Percentiles rank a stretch among this genome's conserved stretches.
phyloP scores from a whole-genome alignment of 1,139 yeast genomes.

The Pichia sp. region DNA sequence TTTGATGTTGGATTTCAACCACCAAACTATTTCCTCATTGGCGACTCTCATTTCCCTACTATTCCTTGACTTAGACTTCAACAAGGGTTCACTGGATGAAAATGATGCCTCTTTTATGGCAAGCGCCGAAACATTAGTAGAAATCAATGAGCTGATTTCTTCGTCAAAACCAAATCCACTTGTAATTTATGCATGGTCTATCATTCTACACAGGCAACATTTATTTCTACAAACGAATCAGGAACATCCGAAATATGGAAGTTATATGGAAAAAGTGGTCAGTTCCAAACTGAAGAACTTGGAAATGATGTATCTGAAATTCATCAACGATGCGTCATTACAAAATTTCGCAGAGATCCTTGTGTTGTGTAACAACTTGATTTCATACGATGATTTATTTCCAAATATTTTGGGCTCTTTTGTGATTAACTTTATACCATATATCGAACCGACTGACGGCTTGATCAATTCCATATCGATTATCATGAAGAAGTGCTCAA shows the following conservation, averaged over 20 bases:
- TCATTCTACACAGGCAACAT: slow-evolving; percentile 49
- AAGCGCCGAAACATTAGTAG: slow-evolving; percentile 33
- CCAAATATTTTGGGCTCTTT: slow-evolving; percentile 54
- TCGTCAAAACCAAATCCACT: slow-evolving; percentile 34
- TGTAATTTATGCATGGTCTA: slow-evolving; percentile 64
- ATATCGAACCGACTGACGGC: slow-evolving; percentile 49
- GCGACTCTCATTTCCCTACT: slow-evolving; percentile 41
- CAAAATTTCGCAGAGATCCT: slow-evolving; percentile 42
- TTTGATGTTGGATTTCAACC: slow-evolving; percentile 5
- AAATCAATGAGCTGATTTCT: slow-evolving; percentile 30
- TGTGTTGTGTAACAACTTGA: slow-evolving; percentile 32
- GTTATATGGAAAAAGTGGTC: slow-evolving; percentile 16
- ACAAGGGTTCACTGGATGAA: slow-evolving; percentile 30
- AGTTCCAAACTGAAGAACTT: slow-evolving; percentile 15
- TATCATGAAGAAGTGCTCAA: slow-evolving; percentile 49
- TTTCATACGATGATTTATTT: slow-evolving; percentile 45
- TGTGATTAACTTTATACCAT: slow-evolving; percentile 53
- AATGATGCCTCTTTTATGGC: slow-evolving; percentile 34
- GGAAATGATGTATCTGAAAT: slow-evolving; percentile 24
- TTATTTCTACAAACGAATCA: slow-evolving; percentile 38
- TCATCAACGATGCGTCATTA: slow-evolving; percentile 39
- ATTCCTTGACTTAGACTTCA: slow-evolving; percentile 46
- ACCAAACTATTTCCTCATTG: slow-evolving; percentile 37
- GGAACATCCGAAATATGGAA: slow-evolving; percentile 11
- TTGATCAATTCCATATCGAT: slow-evolving; percentile 43